Evolutionary conservation across 164 flowering plant species (phyloP), one percentile per base, ranked within the genome.

Genomic region (Umbellularia californica): DNA sequence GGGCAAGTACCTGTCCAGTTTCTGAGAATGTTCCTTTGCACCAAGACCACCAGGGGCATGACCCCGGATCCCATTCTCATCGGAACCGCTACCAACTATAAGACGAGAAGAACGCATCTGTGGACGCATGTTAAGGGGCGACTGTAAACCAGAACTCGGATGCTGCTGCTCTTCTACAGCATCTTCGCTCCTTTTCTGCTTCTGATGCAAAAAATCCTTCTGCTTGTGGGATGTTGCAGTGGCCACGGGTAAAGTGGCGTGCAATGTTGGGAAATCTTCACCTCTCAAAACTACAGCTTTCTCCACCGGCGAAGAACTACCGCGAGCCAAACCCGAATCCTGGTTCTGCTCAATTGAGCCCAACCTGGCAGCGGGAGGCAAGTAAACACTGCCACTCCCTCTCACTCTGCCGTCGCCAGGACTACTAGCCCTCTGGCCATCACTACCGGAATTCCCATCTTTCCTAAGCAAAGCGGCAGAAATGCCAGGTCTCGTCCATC

Each of bases 191-290:
- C 79, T 88, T 84, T 83, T 92, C 80, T 83, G 89, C 78, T 87
- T 95, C 68, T 84, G 90, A 76, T 73, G 77, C 58, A 50, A 63
- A 68, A 62, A 75, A 77, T 89, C 92, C 72, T 86, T 90, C 70
- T 83, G 90, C 81, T 90, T 90, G 78, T 85, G 86, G 5, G 78
- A 67, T 28, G 84, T 41, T 58, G 91, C 68, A 12, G 83, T 35
- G 9, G 62, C 64, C 12, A 79, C 60, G 50, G 90, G 86, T 81
- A 92, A 65, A 7, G 94, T 77, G 58, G 97, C 95, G 68, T 79
- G 84, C 80, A 95, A 76, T 1, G 98, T 89, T 41, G 99, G 99
- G 24, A 95, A 95, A 79, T 95, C 99, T 81, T 95, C 99, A 28
- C 99, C 99, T 79, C 90, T 89, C 84, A 95, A 86, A 52, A 92